Conservation (phyloP, 768 basidiomycete genomes). For the Gyrodon lividus region DNA sequence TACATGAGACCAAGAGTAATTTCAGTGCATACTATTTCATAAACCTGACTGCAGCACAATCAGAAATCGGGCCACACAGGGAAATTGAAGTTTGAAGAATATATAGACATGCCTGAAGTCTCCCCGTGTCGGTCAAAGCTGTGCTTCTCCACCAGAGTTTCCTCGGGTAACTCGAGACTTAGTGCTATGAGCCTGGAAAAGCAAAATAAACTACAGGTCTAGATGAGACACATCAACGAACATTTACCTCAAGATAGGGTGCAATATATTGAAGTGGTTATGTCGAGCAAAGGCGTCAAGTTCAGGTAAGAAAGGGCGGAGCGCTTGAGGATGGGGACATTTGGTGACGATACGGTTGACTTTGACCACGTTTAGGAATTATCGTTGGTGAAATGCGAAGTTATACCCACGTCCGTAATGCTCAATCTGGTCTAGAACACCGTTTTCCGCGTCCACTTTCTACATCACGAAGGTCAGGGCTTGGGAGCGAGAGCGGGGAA, state of each 20-base stretch:
- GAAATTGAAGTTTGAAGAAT: neutral
- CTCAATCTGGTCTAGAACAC: constrained; percentile 63
- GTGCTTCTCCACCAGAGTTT: constrained; percentile 49
- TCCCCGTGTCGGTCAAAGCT: constrained; percentile 38
- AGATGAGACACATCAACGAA: neutral
- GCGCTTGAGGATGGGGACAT: constrained; percentile 44
- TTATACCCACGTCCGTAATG: constrained; percentile 51
- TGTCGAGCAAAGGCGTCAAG: constrained; percentile 49
- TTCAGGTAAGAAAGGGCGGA: constrained; percentile 52
- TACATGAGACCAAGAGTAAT: neutral
- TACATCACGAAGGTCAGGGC: constrained; percentile 18
- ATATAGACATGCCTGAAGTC: constrained; percentile 33
- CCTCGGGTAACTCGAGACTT: constrained; percentile 54
- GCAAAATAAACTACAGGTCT: neutral
- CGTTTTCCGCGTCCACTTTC: constrained; percentile 50
- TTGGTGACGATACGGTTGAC: constrained; percentile 47
- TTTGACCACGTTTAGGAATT: constrained; percentile 15
- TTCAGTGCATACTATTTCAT: constrained; percentile 56
- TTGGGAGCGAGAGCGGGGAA: neutral
- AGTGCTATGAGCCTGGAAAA: constrained; percentile 43
- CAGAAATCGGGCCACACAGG: neutral
- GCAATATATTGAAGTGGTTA: constrained; percentile 51
- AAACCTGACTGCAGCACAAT: constrained; percentile 44
- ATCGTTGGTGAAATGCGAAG: neutral
- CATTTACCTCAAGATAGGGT: constrained; percentile 43